Base-by-base conservation (phyloP, 2,329 filamentous ascomycete genomes). In the Geosmithia morbida region DNA sequence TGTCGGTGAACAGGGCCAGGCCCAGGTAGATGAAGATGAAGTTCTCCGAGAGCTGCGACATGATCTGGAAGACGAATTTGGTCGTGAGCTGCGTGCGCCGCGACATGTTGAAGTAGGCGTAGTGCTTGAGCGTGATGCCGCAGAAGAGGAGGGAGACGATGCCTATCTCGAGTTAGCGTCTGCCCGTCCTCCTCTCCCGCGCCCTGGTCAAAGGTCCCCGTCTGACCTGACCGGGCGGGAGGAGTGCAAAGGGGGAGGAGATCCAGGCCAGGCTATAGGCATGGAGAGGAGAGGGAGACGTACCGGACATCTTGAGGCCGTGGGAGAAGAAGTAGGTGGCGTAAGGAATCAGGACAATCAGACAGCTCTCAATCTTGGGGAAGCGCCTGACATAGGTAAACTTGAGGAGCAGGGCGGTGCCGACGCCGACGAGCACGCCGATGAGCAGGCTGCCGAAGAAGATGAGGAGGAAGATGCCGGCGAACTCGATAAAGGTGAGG, bases 31-130 rank as follows among this genome's bases (percentile, higher is more conserved):
- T 98, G 69, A 98, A 98, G 65, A 98, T 98, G 62, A 98, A 98
- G 65, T 98, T 98, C 67, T 98, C 92, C 0, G 90, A 95, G 43
- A 98, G 68, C 64, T 98, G 92, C 3, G 92, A 87, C 56, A 94
- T 82, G 51, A 95, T 83, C 62, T 94, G 87, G 68, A 98, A 98
- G 49, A 96, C 76, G 66, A 94, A 98, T 64, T 98, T 98, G 46
- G 92, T 98, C 16, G 92, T 95, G 52, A 98, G 81, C 62, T 98
- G 92, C 1, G 92, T 97, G 51, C 92, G 83, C 45, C 92, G 82
- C 29, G 92, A 98, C 92, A 98, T 98, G 70, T 98, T 98, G 74
- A 97, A 96, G 68, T 98, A 98, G 52, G 92, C 92, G 59, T 98
- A 98, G 62, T 98, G 92, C 66, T 98, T 98, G 52, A 98, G 72